phyloP scores from a whole-genome alignment of 2,329 filamentous ascomycete genomes.

The Curvularia hawaiiensis region DNA sequence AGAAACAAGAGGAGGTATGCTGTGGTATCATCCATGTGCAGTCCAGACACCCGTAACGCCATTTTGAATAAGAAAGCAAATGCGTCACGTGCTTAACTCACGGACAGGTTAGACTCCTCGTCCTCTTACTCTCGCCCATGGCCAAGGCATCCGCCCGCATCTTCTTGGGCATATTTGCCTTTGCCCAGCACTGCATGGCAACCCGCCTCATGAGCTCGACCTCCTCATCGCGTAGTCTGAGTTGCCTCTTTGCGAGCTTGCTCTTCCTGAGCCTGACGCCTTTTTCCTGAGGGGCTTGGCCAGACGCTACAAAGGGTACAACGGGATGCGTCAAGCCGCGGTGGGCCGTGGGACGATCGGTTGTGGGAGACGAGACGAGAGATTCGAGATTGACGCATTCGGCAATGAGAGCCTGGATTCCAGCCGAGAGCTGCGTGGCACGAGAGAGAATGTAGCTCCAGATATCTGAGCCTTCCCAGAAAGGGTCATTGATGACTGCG shows the following conservation, averaged over 20 bases:
- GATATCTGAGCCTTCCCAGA: constrained; percentile 49
- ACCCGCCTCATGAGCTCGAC: constrained; percentile 50
- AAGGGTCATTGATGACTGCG: constrained; percentile 50
- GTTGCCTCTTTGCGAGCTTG: constrained; percentile 54
- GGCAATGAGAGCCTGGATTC: constrained; percentile 54
- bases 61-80: not conserved
- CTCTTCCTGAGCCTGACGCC: constrained; percentile 44
- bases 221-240: constrained; percentile 51
- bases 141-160: constrained; percentile 33
- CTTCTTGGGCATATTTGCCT: constrained; percentile 33
- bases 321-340: constrained; percentile 29
- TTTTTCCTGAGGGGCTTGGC: constrained; percentile 22
- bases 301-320: constrained; percentile 14
- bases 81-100: not conserved
- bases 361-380: constrained; percentile 43
- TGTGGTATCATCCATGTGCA: constrained; percentile 22
- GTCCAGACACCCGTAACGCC: constrained; percentile 11
- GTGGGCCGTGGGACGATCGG: constrained; percentile 23
- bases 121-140: constrained; percentile 22
- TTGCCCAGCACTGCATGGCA: constrained; percentile 52
- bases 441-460: constrained; percentile 52
- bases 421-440: constrained; percentile 49
- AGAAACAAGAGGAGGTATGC: constrained; percentile 11
- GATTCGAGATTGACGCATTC: constrained; percentile 52
- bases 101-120: constrained; percentile 41